A percentile compares a stretch with the other conserved stretches of the same genome.
Conservation (phyloP, 768 basidiomycete genomes). For the Leucocoprinus leucothites region DNA sequence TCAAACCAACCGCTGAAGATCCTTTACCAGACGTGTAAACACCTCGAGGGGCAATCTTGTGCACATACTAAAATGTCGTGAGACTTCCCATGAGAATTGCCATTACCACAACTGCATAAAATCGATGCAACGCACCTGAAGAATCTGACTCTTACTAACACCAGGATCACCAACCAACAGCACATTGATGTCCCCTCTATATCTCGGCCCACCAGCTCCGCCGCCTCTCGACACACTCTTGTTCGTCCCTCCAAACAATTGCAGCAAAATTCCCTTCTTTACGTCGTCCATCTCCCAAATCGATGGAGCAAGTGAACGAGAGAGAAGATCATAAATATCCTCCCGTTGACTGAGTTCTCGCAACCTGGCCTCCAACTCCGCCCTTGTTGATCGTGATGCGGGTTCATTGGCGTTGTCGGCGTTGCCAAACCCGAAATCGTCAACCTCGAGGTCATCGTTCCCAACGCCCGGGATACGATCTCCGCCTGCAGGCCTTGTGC, state of each 20-base stretch:
- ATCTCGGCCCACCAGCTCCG: slow-evolving; percentile 93
- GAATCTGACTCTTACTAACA: slow-evolving; percentile 92
- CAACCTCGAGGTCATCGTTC: slow-evolving; percentile 63
- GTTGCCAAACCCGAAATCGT: slow-evolving; percentile 48
- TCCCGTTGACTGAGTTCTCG: slow-evolving; percentile 66
- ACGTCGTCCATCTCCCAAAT: slow-evolving; percentile 99
- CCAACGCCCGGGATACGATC: slow-evolving; percentile 69
- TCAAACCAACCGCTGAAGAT: slow-evolving; percentile 97
- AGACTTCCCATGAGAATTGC: no score
- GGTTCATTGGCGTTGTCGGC: no score
- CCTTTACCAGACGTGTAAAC: slow-evolving; percentile 98
- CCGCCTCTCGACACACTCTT: slow-evolving; percentile 92
- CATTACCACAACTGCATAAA: background rate
- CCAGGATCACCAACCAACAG: slow-evolving; percentile 97
- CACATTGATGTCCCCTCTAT: slow-evolving; percentile 97
- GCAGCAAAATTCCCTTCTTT: slow-evolving; percentile 95
- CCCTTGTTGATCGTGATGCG: slow-evolving; percentile 45
- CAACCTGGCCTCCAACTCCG: slow-evolving; percentile 79
- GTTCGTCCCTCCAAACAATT: slow-evolving; percentile 97
- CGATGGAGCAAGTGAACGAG: slow-evolving; percentile 85
- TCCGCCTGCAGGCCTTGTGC: slow-evolving; percentile 68
- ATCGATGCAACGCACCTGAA: slow-evolving; percentile 56
- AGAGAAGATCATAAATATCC: slow-evolving; percentile 84
- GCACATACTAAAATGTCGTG: no score
- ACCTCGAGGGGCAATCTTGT: slow-evolving; percentile 96